Evolutionary conservation across 805 yeast genomes (phyloP), one percentile per base, ranked within the genome.

Genomic region (Pachysolen tannophilus): DNA sequence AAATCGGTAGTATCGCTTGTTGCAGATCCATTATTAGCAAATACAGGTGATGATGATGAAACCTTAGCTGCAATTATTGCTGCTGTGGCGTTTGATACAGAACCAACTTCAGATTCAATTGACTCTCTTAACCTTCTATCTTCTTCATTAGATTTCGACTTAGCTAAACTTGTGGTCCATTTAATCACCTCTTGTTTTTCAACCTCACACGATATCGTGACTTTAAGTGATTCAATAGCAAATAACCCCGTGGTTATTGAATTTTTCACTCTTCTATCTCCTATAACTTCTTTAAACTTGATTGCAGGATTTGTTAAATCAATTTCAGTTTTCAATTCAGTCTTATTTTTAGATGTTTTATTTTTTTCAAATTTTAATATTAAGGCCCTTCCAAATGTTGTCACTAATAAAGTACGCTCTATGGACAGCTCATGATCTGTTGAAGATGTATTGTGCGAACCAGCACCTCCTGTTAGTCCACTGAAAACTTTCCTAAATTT

Each of bases 331-430:
- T 67, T 59, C 29, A 78, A 48, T 38, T 69, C 70, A 46, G 69
- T 64, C 24, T 61, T 63, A 6, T 57, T 61, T 15, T 59, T 56
- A 8, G 53, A 56, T 8, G 56, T 37, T 16, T 50, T 55, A 25
- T 46, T 47, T 37, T 60, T 69, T 28, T 55, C 60, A 21, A 67
- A 55, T 44, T 59, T 55, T 41, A 82, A 73, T 1, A 81, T 48
- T 39, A 82, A 53, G 1, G 72, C 75, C 32, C 88, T 61, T 1
- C 87, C 90, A 48, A 67, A 67, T 1, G 75, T 63, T 2, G 88
- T 82, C 0, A 79, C 58, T 10, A 81, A 43, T 39, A 79, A 45
- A 2, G 78, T 67, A 42, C 83, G 67, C 8, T 64, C 61, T 37
- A 63, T 53, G 34, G 60, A 60, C 30, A 27, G 3, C 48, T 51